Evolutionary conservation across 192 early-diverging fungal genomes (phyloP).

Genomic region (Irineochytrium annulatum): DNA sequence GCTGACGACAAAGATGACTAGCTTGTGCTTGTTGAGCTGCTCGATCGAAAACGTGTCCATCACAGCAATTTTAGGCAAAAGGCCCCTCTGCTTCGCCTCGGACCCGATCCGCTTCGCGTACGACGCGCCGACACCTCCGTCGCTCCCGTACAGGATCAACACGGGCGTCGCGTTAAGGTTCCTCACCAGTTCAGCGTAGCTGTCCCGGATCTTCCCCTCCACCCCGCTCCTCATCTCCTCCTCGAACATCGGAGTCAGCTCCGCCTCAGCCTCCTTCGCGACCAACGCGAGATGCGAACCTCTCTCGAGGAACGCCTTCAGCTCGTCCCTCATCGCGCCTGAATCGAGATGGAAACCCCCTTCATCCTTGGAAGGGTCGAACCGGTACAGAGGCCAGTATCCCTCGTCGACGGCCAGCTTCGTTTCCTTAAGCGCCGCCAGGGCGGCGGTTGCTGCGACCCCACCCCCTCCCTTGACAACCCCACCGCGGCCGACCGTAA

Average conservation of each 20-base stretch:
- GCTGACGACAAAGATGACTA: constrained; percentile 72
- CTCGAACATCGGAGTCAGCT: constrained; percentile 60
- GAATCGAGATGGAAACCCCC: constrained; percentile 71
- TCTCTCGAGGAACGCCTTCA: constrained; percentile 76
- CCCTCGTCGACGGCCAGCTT: constrained; percentile 87
- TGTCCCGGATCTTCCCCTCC: constrained; percentile 46
- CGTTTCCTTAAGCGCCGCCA: constrained; percentile 78
- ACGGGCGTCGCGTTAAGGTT: constrained; percentile 75
- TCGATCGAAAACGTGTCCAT: constrained; percentile 83
- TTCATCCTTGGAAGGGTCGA: constrained; percentile 68
- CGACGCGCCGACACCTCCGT: constrained; percentile 83
- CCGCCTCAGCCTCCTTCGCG: constrained; percentile 57
- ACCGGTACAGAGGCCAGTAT: constrained; percentile 93
- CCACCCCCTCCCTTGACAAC: constrained; percentile 13
- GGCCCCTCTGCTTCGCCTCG: constrained; percentile 78
- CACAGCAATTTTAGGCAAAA: constrained; percentile 68
- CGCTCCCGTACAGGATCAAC: constrained; percentile 85
- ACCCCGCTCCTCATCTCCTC: constrained; percentile 39
- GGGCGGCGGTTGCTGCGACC: constrained; percentile 40
- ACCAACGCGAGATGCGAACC: constrained; percentile 81
- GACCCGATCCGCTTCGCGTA: constrained; percentile 77
- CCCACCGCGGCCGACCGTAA: constrained; percentile 10
- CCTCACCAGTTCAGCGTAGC: constrained; percentile 64
- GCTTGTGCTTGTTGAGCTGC: constrained; percentile 71
- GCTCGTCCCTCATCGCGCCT: constrained; percentile 71